These are phyloP conservation scores for Mangifera indica DNA, from an alignment of 345 rosid species.

Conservation along the genomic window DNA sequence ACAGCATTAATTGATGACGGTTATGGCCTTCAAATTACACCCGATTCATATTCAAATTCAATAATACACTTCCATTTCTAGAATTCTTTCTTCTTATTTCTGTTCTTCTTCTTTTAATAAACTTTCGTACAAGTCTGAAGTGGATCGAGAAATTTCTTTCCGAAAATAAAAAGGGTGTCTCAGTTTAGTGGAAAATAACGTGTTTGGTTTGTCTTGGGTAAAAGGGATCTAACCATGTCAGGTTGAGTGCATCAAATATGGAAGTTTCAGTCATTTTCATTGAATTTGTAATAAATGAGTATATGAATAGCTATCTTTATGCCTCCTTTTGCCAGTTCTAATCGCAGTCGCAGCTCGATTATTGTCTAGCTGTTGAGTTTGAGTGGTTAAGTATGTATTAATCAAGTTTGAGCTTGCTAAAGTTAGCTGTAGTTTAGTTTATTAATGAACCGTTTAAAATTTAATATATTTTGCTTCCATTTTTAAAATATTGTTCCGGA, in stretches of 20 bases:
- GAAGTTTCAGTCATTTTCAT: slow-evolving; percentile 32
- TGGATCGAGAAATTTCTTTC: neutral
- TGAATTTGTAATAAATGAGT: slow-evolving; percentile 24
- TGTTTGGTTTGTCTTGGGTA: slow-evolving; percentile 36
- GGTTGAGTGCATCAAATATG: slow-evolving; percentile 13
- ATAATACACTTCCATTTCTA: slow-evolving; percentile 16
- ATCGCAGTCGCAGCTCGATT: no score
- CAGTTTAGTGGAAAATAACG: slow-evolving; percentile 12
- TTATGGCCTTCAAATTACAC: neutral
- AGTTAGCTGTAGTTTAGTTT: no score
- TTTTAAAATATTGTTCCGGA: no score
- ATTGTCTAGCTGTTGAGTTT: no score
- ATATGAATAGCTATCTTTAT: neutral
- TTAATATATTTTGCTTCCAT: no score
- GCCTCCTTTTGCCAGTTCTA: neutral
- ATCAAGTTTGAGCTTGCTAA: no score
- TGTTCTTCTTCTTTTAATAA: no score
- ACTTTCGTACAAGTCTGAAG: no score
- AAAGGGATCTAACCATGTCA: slow-evolving; percentile 22
- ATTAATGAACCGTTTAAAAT: no score
- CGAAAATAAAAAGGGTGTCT: neutral
- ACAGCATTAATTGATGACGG: neutral
- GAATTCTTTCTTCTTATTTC: neutral
- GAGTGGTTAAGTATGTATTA: no score
- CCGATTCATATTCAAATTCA: neutral